phyloP scores from a whole-genome alignment of 2,329 filamentous ascomycete genomes.

The Pezizomycotina sp. region DNA sequence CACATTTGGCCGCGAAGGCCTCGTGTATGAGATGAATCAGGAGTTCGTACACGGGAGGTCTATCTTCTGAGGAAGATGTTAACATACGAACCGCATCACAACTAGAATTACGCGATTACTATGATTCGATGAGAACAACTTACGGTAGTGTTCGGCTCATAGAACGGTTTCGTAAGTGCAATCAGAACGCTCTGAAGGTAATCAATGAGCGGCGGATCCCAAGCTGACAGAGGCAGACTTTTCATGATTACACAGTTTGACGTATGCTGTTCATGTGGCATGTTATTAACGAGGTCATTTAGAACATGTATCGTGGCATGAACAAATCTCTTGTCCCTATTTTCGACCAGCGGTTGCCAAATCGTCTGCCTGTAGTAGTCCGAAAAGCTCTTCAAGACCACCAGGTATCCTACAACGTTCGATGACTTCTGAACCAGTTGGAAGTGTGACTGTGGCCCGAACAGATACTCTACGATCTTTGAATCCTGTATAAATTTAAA shows the following conservation, averaged over 20 bases:
- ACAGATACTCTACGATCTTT: constrained; percentile 66
- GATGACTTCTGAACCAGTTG: constrained; percentile 67
- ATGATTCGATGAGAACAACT: constrained; percentile 1
- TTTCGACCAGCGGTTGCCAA: constrained; percentile 67
- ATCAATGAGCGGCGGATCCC: constrained; percentile 15
- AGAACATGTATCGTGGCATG: constrained; percentile 62
- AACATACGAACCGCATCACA: too few species aligned
- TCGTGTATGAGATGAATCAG: constrained; percentile 21
- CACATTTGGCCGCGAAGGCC: constrained; percentile 20
- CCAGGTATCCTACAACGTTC: constrained; percentile 75
- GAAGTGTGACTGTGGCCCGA: constrained; percentile 80
- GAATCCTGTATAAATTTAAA: constrained; percentile 52
- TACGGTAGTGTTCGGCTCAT: constrained; percentile 8
- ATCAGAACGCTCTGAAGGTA: constrained; percentile 15
- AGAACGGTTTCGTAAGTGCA: constrained; percentile 12
- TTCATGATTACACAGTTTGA: constrained; percentile 13
- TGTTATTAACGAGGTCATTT: constrained; percentile 23
- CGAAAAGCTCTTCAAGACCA: constrained; percentile 60
- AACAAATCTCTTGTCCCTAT: constrained; percentile 69
- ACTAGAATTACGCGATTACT: too few species aligned
- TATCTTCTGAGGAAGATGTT: constrained; percentile 4
- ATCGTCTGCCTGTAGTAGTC: constrained; percentile 58
- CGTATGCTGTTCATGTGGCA: constrained; percentile 19
- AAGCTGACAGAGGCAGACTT: constrained; percentile 7
- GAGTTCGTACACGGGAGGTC: constrained; percentile 19